These are phyloP conservation scores for Immersiella caudata DNA, from an alignment of 495 filamentous ascomycete genomes.

Conservation along the genomic window DNA sequence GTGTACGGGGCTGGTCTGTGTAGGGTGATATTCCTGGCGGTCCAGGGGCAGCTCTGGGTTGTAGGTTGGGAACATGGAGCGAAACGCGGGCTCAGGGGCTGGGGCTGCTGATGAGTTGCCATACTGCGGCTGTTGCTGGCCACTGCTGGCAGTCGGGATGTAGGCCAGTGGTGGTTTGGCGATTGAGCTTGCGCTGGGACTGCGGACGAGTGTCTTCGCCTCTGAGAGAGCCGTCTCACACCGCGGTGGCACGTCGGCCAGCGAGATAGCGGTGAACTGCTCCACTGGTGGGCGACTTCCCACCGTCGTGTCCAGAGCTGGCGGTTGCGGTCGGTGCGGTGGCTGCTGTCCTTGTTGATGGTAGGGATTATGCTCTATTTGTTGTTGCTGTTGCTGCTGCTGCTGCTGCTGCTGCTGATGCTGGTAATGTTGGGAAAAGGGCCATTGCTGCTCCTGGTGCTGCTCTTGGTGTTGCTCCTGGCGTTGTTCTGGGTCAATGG, in stretches of 20 bases:
- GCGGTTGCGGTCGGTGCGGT: slow-evolving; percentile 24
- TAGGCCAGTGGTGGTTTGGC: slow-evolving; percentile 47
- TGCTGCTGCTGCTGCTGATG: slow-evolving; percentile 21
- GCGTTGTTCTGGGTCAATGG: slow-evolving; percentile 12
- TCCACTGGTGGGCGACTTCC: slow-evolving; percentile 30
- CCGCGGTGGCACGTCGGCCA: slow-evolving; percentile 43
- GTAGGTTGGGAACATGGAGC: slow-evolving; percentile 79
- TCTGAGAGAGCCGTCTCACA: slow-evolving; percentile 55
- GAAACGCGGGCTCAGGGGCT: slow-evolving; percentile 33
- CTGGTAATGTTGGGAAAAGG: not conserved
- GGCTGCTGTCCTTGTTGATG: slow-evolving; percentile 17
- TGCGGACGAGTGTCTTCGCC: slow-evolving; percentile 52
- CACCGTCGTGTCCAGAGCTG: slow-evolving; percentile 29
- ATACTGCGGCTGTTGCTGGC: slow-evolving; percentile 30
- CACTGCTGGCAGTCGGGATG: slow-evolving; percentile 26
- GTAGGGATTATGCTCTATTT: slow-evolving; percentile 18
- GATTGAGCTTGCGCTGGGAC: slow-evolving; percentile 52
- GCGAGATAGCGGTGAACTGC: slow-evolving; percentile 32
- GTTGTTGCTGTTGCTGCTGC: slow-evolving; percentile 19
- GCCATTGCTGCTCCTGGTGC: slow-evolving; percentile 5
- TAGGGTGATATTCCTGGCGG: slow-evolving; percentile 70
- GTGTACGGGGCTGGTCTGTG: slow-evolving; percentile 54
- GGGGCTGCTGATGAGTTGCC: slow-evolving; percentile 15
- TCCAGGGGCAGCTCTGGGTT: slow-evolving; percentile 69
- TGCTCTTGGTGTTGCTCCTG: slow-evolving; percentile 14